A percentile compares a stretch with the other conserved stretches of the same genome.
Conservation (phyloP, 768 basidiomycete species). For the Mrakia gelida region DNA sequence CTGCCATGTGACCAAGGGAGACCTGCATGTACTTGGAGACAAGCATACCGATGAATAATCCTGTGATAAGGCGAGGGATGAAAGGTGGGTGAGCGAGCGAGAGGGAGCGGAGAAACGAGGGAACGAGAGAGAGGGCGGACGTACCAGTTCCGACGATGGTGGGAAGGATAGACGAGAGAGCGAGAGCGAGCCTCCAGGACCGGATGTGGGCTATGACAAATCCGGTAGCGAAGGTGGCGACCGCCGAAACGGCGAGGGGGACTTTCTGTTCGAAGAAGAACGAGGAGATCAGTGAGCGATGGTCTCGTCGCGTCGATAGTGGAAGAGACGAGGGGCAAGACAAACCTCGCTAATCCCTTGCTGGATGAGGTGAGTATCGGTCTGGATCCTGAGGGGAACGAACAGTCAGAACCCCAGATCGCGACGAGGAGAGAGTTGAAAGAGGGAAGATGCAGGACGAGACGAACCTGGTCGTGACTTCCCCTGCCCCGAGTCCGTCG, state of each 20-base stretch:
- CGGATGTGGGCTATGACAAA: slow-evolving; percentile 35
- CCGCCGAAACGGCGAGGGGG: background rate
- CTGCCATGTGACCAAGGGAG: slow-evolving; percentile 17
- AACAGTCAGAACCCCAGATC: too few species aligned
- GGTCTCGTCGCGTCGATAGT: too few species aligned
- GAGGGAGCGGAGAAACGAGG: too few species aligned
- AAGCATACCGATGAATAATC: slow-evolving; percentile 16
- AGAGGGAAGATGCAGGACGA: slow-evolving; percentile 49
- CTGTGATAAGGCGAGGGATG: too few species aligned
- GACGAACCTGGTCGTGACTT: slow-evolving; percentile 65
- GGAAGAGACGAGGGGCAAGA: too few species aligned
- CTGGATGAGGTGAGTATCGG: slow-evolving; percentile 30
- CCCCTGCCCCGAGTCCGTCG: slow-evolving; percentile 82
- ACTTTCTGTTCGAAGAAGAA: slow-evolving; percentile 1
- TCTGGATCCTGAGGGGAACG: slow-evolving; percentile 24
- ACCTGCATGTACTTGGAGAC: slow-evolving; percentile 17
- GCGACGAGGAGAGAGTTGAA: background rate
- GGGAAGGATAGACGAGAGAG: slow-evolving; percentile 22
- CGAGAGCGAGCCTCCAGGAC: slow-evolving; percentile 57
- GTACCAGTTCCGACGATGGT: slow-evolving; percentile 12
- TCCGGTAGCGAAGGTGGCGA: slow-evolving; percentile 28
- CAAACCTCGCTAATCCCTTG: slow-evolving; percentile 18
- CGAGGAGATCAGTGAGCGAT: background rate
- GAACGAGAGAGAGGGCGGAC: too few species aligned
- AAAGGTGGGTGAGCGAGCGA: too few species aligned